Conservation (phyloP, 306 rosid species). For the Corylus heterophylla region DNA sequence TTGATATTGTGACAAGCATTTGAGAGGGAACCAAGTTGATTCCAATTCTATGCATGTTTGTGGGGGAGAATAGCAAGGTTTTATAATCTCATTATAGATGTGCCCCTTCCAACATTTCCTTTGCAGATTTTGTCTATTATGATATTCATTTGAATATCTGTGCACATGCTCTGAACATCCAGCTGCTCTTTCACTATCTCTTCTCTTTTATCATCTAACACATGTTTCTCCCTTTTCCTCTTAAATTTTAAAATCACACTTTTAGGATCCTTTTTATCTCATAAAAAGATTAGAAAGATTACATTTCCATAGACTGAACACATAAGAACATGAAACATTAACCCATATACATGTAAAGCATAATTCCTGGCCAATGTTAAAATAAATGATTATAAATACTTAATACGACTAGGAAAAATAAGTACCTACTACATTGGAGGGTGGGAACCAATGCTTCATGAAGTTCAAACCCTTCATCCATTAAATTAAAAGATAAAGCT, state of each 20-base stretch:
- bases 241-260: neutral
- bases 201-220: neutral
- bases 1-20: neutral
- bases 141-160: neutral
- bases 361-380: neutral
- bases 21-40: neutral
- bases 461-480: neutral
- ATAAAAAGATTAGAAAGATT: neutral
- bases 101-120: neutral
- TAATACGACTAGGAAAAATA: neutral
- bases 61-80: neutral
- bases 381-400: neutral
- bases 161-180: neutral
- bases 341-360: neutral
- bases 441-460: neutral
- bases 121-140: conserved; percentile 8
- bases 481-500: neutral
- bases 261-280: neutral
- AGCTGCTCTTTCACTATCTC: neutral
- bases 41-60: neutral
- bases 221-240: neutral
- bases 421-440: neutral
- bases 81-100: neutral
- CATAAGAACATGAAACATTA: neutral
- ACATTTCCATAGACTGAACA: neutral